A percentile compares a stretch with the other conserved stretches of the same genome.
Conservation (phyloP, 176 grass and related monocot species). For the Leersia perrieri region DNA sequence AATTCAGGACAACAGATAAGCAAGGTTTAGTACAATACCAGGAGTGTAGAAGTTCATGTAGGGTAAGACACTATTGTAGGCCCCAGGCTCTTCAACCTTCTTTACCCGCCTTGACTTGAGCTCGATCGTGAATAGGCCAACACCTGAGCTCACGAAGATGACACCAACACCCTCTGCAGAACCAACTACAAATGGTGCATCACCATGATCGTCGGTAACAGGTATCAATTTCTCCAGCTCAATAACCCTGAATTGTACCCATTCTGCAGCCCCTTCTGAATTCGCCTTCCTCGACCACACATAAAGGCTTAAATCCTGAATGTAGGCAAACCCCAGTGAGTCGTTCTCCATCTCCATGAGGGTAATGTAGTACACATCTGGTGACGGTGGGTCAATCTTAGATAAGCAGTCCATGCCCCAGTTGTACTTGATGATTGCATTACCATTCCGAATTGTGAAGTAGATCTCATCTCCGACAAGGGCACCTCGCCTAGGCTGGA, state of each 20-base stretch:
- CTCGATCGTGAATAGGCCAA: background rate
- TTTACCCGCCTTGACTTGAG: background rate
- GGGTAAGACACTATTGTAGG: background rate
- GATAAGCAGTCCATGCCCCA: background rate
- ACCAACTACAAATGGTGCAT: background rate
- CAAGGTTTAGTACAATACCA: background rate
- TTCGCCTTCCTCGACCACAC: background rate
- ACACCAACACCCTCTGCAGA: background rate
- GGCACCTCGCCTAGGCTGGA: background rate
- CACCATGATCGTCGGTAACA: background rate
- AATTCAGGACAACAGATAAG: background rate
- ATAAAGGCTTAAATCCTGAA: background rate
- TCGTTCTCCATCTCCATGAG: background rate
- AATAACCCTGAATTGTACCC: background rate
- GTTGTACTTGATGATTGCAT: background rate
- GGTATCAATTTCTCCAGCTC: background rate
- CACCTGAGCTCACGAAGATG: background rate
- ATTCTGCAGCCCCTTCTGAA: background rate
- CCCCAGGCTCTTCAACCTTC: background rate
- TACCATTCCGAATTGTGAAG: background rate
- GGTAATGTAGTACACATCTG: background rate
- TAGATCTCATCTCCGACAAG: background rate
- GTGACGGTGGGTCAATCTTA: background rate
- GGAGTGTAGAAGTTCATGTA: conserved; percentile 9
- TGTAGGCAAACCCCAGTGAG: background rate